A percentile compares a stretch with the other conserved stretches of the same genome.
These are phyloP conservation scores for Sistotremastrum niveocremeum DNA, from an alignment of 768 basidiomycete genomes.

Conservation along the genomic window DNA sequence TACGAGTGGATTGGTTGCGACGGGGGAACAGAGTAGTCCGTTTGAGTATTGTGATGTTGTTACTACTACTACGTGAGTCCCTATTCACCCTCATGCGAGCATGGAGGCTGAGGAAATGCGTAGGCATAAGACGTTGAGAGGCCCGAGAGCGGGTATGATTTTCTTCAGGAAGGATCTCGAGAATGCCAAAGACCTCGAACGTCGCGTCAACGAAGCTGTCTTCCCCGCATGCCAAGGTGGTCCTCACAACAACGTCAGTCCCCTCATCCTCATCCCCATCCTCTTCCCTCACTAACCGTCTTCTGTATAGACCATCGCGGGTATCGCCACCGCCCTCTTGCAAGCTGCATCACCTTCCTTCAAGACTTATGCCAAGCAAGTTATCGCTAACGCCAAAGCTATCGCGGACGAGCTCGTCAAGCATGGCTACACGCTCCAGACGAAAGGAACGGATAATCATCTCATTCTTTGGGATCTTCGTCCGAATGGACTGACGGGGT, in stretches of 20 bases:
- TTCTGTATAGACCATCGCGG: slow-evolving; percentile 69
- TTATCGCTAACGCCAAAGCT: slow-evolving; percentile 75
- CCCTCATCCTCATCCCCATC: slow-evolving; percentile 3
- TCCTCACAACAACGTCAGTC: slow-evolving; percentile 88
- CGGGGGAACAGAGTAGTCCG: slow-evolving; percentile 77
- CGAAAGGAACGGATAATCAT: slow-evolving; percentile 94
- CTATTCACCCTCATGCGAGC: too few species aligned
- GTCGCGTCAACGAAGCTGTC: slow-evolving; percentile 93
- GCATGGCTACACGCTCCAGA: slow-evolving; percentile 93
- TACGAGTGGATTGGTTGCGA: slow-evolving; percentile 90
- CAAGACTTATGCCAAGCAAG: slow-evolving; percentile 88
- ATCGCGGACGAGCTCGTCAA: slow-evolving; percentile 58
- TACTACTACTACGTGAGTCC: slow-evolving; percentile 92
- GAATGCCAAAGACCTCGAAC: slow-evolving; percentile 76
- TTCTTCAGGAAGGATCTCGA: slow-evolving; percentile 94
- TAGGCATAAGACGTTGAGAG: slow-evolving; percentile 96
- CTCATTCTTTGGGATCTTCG: slow-evolving; percentile 96
- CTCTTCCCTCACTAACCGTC: neutral
- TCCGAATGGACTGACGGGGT: slow-evolving; percentile 90
- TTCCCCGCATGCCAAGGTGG: slow-evolving; percentile 99
- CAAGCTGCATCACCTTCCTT: slow-evolving; percentile 85
- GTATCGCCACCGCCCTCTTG: slow-evolving; percentile 81
- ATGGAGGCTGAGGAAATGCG: too few species aligned
- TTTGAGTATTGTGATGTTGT: slow-evolving; percentile 97
- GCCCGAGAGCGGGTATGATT: slow-evolving; percentile 93